phyloP scores from a whole-genome alignment of 768 basidiomycete species.

The Cystofilobasidium ferigula region DNA sequence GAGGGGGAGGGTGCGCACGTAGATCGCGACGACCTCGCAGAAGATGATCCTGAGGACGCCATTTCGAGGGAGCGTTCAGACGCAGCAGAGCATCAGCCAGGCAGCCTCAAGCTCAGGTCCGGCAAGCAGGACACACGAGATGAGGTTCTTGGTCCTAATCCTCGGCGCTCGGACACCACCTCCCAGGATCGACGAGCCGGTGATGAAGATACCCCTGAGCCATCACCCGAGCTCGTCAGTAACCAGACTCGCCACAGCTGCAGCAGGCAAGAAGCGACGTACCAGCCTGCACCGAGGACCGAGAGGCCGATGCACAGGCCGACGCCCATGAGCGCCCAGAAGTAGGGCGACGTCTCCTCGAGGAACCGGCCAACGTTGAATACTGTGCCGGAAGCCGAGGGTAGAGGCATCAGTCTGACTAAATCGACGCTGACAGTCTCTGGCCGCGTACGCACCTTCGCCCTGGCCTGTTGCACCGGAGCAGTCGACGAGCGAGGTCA shows the following conservation, averaged over 20 bases:
- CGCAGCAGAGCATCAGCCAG: not conserved
- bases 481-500: not conserved
- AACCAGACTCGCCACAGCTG: not conserved
- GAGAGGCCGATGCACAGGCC: slow-evolving; percentile 87
- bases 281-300: slow-evolving; percentile 94
- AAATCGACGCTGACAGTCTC: not conserved
- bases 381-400: slow-evolving; percentile 41
- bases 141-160: slow-evolving; percentile 93
- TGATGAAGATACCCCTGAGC: slow-evolving; percentile 92
- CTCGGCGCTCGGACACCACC: slow-evolving; percentile 88
- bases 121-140: slow-evolving; percentile 79
- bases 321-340: slow-evolving; percentile 82
- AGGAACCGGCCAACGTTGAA: slow-evolving; percentile 92
- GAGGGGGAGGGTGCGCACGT: slow-evolving; percentile 43
- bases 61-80: not conserved
- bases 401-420: slow-evolving; percentile 7
- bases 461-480: slow-evolving; percentile 24
- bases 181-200: slow-evolving; percentile 90
- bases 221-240: not conserved
- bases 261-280: slow-evolving; percentile 33
- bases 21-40: slow-evolving; percentile 98
- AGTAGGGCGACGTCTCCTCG: slow-evolving; percentile 85
- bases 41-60: slow-evolving; percentile 79
- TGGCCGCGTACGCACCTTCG: slow-evolving; percentile 13
- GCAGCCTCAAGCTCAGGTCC: too few relatives aligned